Base-by-base conservation (phyloP, 345 rosid species). In the Iberis pinnata region DNA sequence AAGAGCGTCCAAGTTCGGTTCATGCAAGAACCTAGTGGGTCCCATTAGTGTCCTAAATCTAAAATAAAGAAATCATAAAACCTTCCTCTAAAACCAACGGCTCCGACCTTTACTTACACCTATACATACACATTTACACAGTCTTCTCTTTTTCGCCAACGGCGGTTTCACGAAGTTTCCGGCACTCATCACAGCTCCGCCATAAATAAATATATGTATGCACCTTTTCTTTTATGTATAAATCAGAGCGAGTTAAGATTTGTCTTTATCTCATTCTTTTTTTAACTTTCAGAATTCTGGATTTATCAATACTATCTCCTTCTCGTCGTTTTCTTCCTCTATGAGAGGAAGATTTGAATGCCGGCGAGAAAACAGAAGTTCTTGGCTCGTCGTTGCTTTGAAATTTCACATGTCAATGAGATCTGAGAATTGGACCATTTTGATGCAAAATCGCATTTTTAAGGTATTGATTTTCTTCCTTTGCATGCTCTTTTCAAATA, bases 391-490 rank as follows among this genome's bases (percentile, higher is more conserved):
- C n/a, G 16, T 3, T 50, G 12, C 48, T 40, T 31, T 36, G 35
- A 49, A 65, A 22, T 51, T 10, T 44, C 26, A 56, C 54, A 24
- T 32, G 51, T 47, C 32, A 41, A 64, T 42, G 68, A 70, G 83
- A 80, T 78, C 86, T 71, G 64, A 60, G 56, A 54, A 56, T 43
- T 56, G 35, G 56, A 55, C 33, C 42, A 46, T 12, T 62, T 70
- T 67, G 66, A 49, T 67, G 62, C 31, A 37, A 24, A 39, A 40
- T 61, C 65, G 57, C 68, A 57, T 71, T 51, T 65, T 62, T 60
- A 51, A 61, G 83, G 78, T 83, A 58, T 19, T 56, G 7, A 13
- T 35, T 16, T 44, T 22, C 25, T 53, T 3, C 12, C 26, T 15
- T 16, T 49, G 52, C 53, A 42, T 65, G 57, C 56, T 47, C 32